A percentile compares a stretch with the other conserved stretches of the same genome.
Conservation (phyloP, 768 basidiomycete genomes). For the Solioccasus polychromus region DNA sequence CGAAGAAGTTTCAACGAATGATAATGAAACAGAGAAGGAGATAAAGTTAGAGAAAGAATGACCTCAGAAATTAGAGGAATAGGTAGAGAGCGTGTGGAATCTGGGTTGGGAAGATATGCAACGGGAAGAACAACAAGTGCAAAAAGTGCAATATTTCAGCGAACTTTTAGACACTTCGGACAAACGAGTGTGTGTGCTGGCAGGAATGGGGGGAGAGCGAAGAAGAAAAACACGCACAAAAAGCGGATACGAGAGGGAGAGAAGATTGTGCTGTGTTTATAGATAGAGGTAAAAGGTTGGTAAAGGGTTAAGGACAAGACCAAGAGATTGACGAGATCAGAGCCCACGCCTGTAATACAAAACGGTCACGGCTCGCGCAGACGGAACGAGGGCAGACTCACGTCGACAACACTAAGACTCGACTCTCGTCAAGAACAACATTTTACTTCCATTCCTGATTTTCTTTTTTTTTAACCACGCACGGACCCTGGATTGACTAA, state of each 20-base stretch:
- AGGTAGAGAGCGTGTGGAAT: constrained; percentile 45
- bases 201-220: constrained; percentile 14
- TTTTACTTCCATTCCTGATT: constrained; percentile 21
- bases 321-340: constrained; percentile 33
- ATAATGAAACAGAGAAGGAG: constrained; percentile 47
- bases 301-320: constrained; percentile 34
- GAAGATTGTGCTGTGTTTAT: constrained; percentile 38
- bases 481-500: constrained; percentile 26
- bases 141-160: constrained; percentile 28
- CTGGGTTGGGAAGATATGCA: constrained; percentile 30
- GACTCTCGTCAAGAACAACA: constrained; percentile 19
- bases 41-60: constrained; percentile 57
- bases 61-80: constrained; percentile 32
- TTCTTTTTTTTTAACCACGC: constrained; percentile 32
- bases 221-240: constrained; percentile 41
- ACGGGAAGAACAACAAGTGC: constrained; percentile 20
- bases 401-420: constrained; percentile 20
- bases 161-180: constrained; percentile 26
- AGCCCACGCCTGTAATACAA: constrained; percentile 23
- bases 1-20: constrained; percentile 32
- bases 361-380: background rate
- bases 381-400: constrained; percentile 13
- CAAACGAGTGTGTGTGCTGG: constrained; percentile 34
- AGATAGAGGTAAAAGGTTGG: constrained; percentile 36
- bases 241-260: constrained; percentile 31